Conservation (phyloP, 1,139 yeast genomes). For the Pichia sp. region DNA sequence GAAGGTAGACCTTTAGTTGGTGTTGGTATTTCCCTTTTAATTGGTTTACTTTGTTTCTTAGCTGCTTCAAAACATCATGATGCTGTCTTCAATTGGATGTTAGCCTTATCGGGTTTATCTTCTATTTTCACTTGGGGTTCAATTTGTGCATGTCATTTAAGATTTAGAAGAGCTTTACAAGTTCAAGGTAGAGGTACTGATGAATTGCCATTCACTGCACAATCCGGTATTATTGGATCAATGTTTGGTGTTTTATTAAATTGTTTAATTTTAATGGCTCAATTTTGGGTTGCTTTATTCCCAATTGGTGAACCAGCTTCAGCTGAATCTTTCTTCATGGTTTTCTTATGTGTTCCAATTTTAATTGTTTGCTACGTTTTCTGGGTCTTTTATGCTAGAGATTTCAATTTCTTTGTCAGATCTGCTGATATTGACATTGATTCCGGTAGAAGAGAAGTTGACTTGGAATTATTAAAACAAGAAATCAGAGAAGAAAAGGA, state of each 20-base stretch:
- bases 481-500: slow-evolving; percentile 60
- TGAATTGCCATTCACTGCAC: slow-evolving; percentile 66
- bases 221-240: slow-evolving; percentile 68
- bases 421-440: slow-evolving; percentile 57
- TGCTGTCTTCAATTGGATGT: slow-evolving; percentile 70
- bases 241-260: slow-evolving; percentile 55
- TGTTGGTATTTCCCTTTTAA: slow-evolving; percentile 45
- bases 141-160: slow-evolving; percentile 65
- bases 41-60: slow-evolving; percentile 67
- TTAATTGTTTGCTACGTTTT: slow-evolving; percentile 49
- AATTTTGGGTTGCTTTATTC: slow-evolving; percentile 65
- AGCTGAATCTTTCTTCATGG: slow-evolving; percentile 53
- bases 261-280: slow-evolving; percentile 63
- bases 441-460: slow-evolving; percentile 64
- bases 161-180: slow-evolving; percentile 70
- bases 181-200: slow-evolving; percentile 56
- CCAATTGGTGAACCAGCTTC: slow-evolving; percentile 54
- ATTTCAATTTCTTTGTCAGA: slow-evolving; percentile 43
- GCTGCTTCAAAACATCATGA: slow-evolving; percentile 63
- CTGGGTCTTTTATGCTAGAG: slow-evolving; percentile 52
- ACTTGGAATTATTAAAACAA: slow-evolving; percentile 57
- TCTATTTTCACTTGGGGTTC: slow-evolving; percentile 83
- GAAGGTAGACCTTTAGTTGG: slow-evolving; percentile 70
- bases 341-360: slow-evolving; percentile 59
- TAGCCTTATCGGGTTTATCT: slow-evolving; percentile 78